Evolutionary conservation across 176 grass and related monocot genomes (phyloP), one percentile per base, ranked within the genome.

Genomic region (Olyra latifolia): DNA sequence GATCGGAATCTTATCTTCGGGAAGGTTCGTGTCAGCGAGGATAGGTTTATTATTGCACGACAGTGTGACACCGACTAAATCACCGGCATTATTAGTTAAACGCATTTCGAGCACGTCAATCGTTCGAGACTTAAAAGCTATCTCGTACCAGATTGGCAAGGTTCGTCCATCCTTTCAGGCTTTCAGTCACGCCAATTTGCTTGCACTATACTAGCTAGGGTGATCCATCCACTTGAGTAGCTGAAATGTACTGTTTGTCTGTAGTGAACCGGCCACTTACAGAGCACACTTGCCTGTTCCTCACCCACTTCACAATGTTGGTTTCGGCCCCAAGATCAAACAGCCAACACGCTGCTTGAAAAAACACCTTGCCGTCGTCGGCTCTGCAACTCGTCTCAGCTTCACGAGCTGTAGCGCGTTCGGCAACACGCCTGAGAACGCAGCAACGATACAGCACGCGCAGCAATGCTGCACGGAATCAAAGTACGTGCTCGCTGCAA

Each of bases 61-160:
- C 71, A 7, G 50, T 52, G 23, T 25, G 15, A 60, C 71, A 7
- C 82, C 62, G 82, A 35, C 81, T 62, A 46, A 71, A 85, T 89
- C 87, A 80, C 69, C 81, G 62, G 1, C 60, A 50, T 69, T 61
- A 13, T n/a, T 73, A 67, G 66, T 79, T 80, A 75, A 68, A 42
- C 20, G 2, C 45, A n/a, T 28, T 9, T 30, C 10, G 11, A 53
- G 40, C 46, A 20, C 57, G 35, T 32, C 71, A 2, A 56, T 41
- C 41, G 19, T 12, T 13, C 46, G 41, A 41, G 49, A 79, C 72
- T 69, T 35, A 35, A 4, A 4, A 57, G 14, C 20, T 46, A n/a
- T 50, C 70, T 28, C 50, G 62, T 50, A 66, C 45, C 27, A n/a
- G 29, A 35, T 20, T 11, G 40, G 9, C 25, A 7, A 75, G 23